These are phyloP conservation scores for Vanderwaltozyma verrucispora DNA, from an alignment of 805 yeast genomes.

Conservation along the genomic window DNA sequence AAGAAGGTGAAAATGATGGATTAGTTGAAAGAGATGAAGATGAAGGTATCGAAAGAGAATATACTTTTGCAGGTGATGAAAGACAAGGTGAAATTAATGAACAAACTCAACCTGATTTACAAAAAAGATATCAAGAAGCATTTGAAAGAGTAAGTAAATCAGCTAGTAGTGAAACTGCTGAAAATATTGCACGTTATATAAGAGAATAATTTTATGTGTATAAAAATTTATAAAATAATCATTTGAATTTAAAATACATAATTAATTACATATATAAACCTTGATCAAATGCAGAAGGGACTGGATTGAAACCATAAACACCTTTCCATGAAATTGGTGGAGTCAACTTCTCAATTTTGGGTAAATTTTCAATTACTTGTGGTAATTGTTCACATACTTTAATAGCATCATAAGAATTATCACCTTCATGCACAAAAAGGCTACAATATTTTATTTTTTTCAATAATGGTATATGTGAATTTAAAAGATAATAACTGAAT, in stretches of 20 bases:
- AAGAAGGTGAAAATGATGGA: conserved; percentile 36
- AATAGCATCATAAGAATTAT: conserved; percentile 63
- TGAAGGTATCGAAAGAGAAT: conserved; percentile 53
- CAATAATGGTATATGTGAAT: conserved; percentile 5
- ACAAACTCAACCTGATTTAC: conserved; percentile 36
- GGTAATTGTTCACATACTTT: conserved; percentile 16
- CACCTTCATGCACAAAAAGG: conserved; percentile 79
- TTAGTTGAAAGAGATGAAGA: conserved; percentile 36
- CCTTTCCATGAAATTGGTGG: conserved; percentile 77
- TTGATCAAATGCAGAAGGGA: conserved; percentile 60
- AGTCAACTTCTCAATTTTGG: conserved; percentile 27
- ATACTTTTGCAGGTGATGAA: conserved; percentile 58
- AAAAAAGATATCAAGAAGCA: conserved; percentile 64
- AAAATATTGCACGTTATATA: conserved; percentile 59
- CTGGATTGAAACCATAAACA: conserved; percentile 64
- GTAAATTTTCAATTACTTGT: conserved; percentile 8
- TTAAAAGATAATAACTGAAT: conserved; percentile 19
- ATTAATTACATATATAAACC: conserved; percentile 44
- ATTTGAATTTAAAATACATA: not conserved
- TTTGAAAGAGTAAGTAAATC: conserved; percentile 51
- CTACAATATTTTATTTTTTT: conserved; percentile 34
- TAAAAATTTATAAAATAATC: too few relatives aligned
- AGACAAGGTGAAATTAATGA: conserved; percentile 50
- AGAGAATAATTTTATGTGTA: conserved; percentile 29
- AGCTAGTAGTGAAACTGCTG: conserved; percentile 59